Evolutionary conservation across 768 basidiomycete genomes (phyloP), one percentile per base, ranked within the genome.

Genomic region (Dendrothele bispora): DNA sequence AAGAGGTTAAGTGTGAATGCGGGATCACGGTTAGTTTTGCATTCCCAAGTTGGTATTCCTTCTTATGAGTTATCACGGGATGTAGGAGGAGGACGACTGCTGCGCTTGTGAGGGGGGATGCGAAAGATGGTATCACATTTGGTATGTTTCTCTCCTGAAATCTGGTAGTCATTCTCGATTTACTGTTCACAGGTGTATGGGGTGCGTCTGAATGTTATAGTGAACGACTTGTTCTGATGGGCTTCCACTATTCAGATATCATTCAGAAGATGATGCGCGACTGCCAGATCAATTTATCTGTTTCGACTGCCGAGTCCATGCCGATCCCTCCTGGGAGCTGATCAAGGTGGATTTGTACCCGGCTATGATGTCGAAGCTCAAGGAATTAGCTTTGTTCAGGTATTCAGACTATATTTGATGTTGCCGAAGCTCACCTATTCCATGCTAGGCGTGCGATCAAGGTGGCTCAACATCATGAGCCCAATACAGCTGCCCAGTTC

Each of bases 61-160:
- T 38, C 24, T 5, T 22, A 24, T 11, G 37, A 15, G 17, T 5
- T 22, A 25, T 28, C 24, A 22, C 14, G 26, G 8, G 15, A 39
- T 50, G 24, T 58, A 89, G 86, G 57, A 71, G 14, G 81, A 83
- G 24, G 84, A 85, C 52, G 71, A 76, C 20, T 58, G 55, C 24
- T 75, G 80, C 47, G 73, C 79, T 46, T 92, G 89, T 57, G 87
- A 91, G 50, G 83, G 81, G 7, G 79, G 73, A n/a, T 91, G 90
- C 63, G 70, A 70, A 15, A 76, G 70, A 48, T 90, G 88, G 88
- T 85, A 78, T 59, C 90, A 92, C 61, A 56, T 82, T 35, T 92
- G 89, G 89, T 89, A 46, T 45, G 78, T 59, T 48, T 24, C 50
- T 44, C 21, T 17, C 24, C 18, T 27, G 17, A 46, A 7, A n/a